phyloP scores from a whole-genome alignment of 257 asterid species.

The Lycium ferocissimum region DNA sequence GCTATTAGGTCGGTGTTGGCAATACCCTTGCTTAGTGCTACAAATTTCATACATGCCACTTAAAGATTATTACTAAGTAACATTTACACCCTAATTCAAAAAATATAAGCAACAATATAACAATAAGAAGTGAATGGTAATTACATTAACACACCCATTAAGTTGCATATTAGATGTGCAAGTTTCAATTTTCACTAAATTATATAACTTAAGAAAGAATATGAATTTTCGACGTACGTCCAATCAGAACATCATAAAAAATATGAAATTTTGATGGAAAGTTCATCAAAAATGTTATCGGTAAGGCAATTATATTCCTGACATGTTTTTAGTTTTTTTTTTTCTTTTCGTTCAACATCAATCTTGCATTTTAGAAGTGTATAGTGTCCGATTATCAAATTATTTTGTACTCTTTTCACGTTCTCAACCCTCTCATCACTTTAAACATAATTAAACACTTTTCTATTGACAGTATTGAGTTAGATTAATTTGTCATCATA shows the following conservation, averaged over 20 bases:
- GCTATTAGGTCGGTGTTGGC: constrained; percentile 21
- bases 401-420: too few species aligned
- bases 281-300: not conserved
- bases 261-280: not conserved
- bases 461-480: not conserved
- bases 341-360: not conserved
- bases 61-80: not conserved
- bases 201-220: not conserved
- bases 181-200: too few species aligned
- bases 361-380: not conserved
- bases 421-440: too few species aligned
- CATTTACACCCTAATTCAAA: not conserved
- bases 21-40: not conserved
- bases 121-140: not conserved
- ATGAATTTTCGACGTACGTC: not conserved
- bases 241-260: not conserved
- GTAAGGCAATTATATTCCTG: not conserved
- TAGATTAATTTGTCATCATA: not conserved
- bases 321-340: not conserved
- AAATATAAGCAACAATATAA: not conserved
- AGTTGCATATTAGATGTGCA: not conserved
- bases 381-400: not conserved
- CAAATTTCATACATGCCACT: constrained; percentile 19
- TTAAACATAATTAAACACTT: not conserved
- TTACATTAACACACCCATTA: not conserved